Evolutionary conservation across 2,329 filamentous ascomycete species (phyloP).

Genomic region (Helicocarpus griseus): DNA sequence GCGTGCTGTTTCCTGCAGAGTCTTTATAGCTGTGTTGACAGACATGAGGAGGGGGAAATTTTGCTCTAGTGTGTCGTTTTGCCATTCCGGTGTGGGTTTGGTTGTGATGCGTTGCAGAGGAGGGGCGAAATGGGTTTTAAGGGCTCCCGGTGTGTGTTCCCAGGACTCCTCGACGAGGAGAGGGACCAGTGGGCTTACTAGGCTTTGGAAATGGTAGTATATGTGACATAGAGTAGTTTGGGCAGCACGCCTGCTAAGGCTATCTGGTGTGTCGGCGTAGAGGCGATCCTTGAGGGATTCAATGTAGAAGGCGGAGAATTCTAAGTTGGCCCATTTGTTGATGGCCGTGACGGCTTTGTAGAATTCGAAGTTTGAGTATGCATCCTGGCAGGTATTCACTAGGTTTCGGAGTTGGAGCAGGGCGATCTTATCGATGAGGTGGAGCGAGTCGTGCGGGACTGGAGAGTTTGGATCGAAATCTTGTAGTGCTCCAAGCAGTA

Average conservation of each 20-base stretch:
- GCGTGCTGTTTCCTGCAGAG: conserved; percentile 63
- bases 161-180: conserved; percentile 81
- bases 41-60: conserved; percentile 34
- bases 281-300: conserved; percentile 85
- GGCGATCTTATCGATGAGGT: conserved; percentile 62
- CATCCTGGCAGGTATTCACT: conserved; percentile 53
- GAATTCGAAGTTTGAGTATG: conserved; percentile 68
- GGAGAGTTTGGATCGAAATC: conserved; percentile 37
- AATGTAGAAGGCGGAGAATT: conserved; percentile 88
- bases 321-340: conserved; percentile 70
- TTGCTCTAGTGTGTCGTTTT: conserved; percentile 40
- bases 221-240: conserved; percentile 52
- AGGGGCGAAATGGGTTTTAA: conserved; percentile 44
- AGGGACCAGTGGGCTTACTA: conserved; percentile 73
- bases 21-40: conserved; percentile 60
- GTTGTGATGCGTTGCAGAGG: conserved; percentile 33
- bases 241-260: conserved; percentile 48
- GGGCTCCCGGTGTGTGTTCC: conserved; percentile 60
- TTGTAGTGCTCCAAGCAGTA: conserved; percentile 69
- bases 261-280: conserved; percentile 68
- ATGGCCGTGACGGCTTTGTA: conserved; percentile 64
- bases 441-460: conserved; percentile 40
- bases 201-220: conserved; percentile 61
- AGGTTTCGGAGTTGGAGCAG: conserved; percentile 62
- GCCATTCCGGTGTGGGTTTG: conserved; percentile 24